Base-by-base conservation (phyloP, 345 rosid genomes). In the Anastatica hierochuntica region DNA sequence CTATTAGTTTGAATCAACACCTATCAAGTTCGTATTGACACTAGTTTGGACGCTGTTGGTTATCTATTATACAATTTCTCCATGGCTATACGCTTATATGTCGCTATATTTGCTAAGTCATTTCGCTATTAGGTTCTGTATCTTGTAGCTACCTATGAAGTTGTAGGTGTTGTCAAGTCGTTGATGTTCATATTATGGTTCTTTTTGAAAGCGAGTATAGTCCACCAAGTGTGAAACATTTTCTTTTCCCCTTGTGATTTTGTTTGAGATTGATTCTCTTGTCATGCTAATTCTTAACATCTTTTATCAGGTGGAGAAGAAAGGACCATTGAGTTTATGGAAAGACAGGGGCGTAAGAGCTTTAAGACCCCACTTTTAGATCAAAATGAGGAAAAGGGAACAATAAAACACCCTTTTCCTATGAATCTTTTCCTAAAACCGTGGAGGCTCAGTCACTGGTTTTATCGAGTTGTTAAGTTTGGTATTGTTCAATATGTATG, bases 401-500 rank as follows among this genome's bases (percentile, higher is more conserved):
- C 55, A 36, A 73, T 92, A 26, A 74, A 73, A 64, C 98, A 92
- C 51, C 96, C 84, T 59, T 92, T 92, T 63, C 98, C 98, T 24
- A 77, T 92, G 84, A 92, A 92, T 53, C 70, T 54, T 19, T 3
- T 92, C 64, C 49, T 87, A 14, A 82, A 76, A 68, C 95, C 96
- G 2, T 92, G 98, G 98, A 78, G 76, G 73, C 99, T 85, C 62
- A 87, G 97, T 66, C 87, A 53, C 63, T 79, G 97, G 95, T 83
- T 94, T 67, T 94, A 88, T 74, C 99, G 74, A 76, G 89, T 88
- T 66, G 77, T 88, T 68, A 94, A 94, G 80, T 71, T 88, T 53
- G 99, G 99, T 43, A 94, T 94, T 71, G 95, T 94, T 64, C 99
- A 88, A 82, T 94, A 94, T 69, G 99, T 88, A 85, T 58, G 99